Conservation (phyloP, 306 rosid species). For the Cucumis melo region DNA sequence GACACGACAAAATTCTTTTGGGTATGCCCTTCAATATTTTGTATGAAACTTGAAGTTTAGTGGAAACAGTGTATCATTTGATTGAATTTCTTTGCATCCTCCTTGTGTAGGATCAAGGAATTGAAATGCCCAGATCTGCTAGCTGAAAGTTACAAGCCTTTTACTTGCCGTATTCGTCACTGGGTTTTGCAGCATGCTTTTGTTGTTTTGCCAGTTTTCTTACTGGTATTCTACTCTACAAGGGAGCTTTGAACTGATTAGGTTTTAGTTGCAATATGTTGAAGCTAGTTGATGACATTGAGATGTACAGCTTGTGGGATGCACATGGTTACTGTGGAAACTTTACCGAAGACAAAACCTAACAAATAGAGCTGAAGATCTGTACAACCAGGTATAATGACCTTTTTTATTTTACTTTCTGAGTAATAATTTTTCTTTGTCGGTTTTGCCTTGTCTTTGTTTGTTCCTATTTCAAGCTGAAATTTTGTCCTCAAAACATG, state of each 20-base stretch:
- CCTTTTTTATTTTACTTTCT: background rate
- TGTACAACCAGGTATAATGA: conserved; percentile 54
- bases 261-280: conserved; percentile 18
- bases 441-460: background rate
- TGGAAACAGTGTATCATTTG: background rate
- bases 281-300: conserved; percentile 27
- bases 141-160: conserved; percentile 53
- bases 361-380: conserved; percentile 57
- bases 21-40: conserved; percentile 34
- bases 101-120: conserved; percentile 50
- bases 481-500: background rate
- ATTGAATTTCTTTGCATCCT: background rate
- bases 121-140: conserved; percentile 61
- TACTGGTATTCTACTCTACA: conserved; percentile 43
- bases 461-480: background rate
- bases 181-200: conserved; percentile 48
- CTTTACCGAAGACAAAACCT: conserved; percentile 19
- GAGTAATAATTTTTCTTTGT: background rate
- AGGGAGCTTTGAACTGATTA: conserved; percentile 17
- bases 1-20: conserved; percentile 32
- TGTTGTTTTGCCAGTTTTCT: conserved; percentile 34
- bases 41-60: conserved; percentile 6
- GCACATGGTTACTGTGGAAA: conserved; percentile 32
- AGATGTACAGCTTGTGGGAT: conserved; percentile 61
- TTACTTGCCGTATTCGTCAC: conserved; percentile 40